phyloP scores from a whole-genome alignment of 495 filamentous ascomycete genomes.

The Aeminium ludgeri region DNA sequence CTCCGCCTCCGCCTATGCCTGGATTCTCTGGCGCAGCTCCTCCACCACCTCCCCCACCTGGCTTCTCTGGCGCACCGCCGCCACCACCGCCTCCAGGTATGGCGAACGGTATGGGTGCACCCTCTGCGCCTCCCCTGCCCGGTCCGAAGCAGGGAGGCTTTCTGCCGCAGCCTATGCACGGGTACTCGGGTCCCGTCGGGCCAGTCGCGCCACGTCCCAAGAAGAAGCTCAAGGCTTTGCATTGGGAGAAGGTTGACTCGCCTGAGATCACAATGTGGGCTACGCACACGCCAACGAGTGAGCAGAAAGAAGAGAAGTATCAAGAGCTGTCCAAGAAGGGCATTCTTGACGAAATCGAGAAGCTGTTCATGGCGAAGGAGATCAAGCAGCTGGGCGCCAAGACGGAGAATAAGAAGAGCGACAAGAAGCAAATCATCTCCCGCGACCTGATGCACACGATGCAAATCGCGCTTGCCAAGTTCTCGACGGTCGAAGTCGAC shows the following conservation, averaged over 20 bases:
- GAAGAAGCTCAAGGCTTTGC: slow-evolving; percentile 97
- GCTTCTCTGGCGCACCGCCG: slow-evolving; percentile 27
- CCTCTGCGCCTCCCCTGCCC: slow-evolving; percentile 25
- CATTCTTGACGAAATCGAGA: slow-evolving; percentile 93
- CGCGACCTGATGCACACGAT: slow-evolving; percentile 81
- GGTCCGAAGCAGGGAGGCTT: slow-evolving; percentile 28
- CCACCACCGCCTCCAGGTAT: slow-evolving; percentile 20
- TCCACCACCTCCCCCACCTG: slow-evolving; percentile 30
- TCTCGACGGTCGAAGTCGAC: slow-evolving; percentile 61
- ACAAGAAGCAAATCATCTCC: slow-evolving; percentile 95
- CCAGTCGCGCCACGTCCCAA: slow-evolving; percentile 66
- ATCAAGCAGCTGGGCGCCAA: slow-evolving; percentile 67
- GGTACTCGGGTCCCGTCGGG: slow-evolving; percentile 9
- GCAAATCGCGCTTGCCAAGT: slow-evolving; percentile 85
- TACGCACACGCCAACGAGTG: slow-evolving; percentile 56
- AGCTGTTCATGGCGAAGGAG: slow-evolving; percentile 92
- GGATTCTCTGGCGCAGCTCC: slow-evolving; percentile 24
- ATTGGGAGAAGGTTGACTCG: slow-evolving; percentile 97
- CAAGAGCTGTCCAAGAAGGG: slow-evolving; percentile 79
- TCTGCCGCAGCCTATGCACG: slow-evolving; percentile 17
- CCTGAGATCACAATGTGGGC: slow-evolving; percentile 95
- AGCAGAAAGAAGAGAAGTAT: slow-evolving; percentile 88
- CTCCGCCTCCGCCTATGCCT: slow-evolving; percentile 29
- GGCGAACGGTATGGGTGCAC: slow-evolving; percentile 7
- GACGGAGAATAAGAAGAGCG: slow-evolving; percentile 38